phyloP scores from a whole-genome alignment of 345 rosid species.

The Schrenkiella parvula region DNA sequence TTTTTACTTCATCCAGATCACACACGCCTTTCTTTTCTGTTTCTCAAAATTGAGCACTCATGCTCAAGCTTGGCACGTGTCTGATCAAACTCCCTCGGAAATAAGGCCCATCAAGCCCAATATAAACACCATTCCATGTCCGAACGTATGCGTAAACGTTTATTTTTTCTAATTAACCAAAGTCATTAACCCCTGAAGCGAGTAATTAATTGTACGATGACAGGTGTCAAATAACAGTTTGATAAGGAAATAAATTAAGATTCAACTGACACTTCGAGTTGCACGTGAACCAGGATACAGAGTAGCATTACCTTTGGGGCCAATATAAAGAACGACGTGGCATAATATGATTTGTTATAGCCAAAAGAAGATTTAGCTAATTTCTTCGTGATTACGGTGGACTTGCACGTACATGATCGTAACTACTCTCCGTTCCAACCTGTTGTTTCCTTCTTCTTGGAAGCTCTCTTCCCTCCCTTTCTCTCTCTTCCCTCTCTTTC shows the following conservation, averaged over 20 bases:
- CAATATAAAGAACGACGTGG: constrained; percentile 14
- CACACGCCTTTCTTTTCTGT: constrained; percentile 11
- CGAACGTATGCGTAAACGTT: constrained; percentile 15
- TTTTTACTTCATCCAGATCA: constrained; percentile 28
- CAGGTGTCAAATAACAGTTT: not conserved
- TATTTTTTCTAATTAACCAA: not conserved
- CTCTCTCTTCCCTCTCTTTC: too few relatives aligned
- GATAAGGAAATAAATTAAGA: not conserved
- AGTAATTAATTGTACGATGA: not conserved
- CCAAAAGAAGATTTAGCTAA: not conserved
- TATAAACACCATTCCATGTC: constrained; percentile 9
- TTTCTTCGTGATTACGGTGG: constrained; percentile 10
- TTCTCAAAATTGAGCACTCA: constrained; percentile 7
- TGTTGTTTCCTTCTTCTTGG: constrained; percentile 31
- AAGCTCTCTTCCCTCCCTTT: constrained; percentile 25
- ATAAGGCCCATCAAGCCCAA: constrained; percentile 28
- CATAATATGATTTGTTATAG: not conserved
- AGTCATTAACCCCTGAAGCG: constrained; percentile 14
- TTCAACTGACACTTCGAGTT: constrained; percentile 9
- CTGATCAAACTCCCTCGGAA: not conserved
- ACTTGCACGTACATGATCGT: constrained; percentile 10
- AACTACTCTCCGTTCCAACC: constrained; percentile 34
- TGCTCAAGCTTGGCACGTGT: constrained; percentile 14
- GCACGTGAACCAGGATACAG: constrained; percentile 25
- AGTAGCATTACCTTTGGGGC: not conserved